Evolutionary conservation across 306 rosid species (phyloP).

Genomic region (Cucurbita argyrosperma): DNA sequence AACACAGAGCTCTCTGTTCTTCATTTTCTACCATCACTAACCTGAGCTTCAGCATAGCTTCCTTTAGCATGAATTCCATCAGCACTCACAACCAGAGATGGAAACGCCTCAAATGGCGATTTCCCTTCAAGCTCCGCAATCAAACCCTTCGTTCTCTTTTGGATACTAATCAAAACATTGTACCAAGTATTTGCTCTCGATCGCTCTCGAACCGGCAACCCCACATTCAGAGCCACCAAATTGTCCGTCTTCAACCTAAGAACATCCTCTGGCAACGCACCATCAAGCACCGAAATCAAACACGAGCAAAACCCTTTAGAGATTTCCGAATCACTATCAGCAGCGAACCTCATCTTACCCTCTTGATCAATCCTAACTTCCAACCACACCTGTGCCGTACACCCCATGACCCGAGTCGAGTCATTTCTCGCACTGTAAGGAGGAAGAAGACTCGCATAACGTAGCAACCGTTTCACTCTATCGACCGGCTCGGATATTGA

Average conservation of each 20-base stretch:
- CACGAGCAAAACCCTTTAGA: slow-evolving; percentile 67
- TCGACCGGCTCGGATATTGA: slow-evolving; percentile 46
- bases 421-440: slow-evolving; percentile 30
- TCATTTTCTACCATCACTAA: not conserved
- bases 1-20: not conserved
- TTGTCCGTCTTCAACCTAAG: slow-evolving; percentile 45
- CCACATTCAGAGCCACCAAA: slow-evolving; percentile 52
- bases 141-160: slow-evolving; percentile 62
- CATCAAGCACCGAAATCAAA: slow-evolving; percentile 58
- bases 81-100: slow-evolving; percentile 50
- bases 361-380: slow-evolving; percentile 34
- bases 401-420: slow-evolving; percentile 86
- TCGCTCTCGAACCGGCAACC: slow-evolving; percentile 34
- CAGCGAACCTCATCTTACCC: slow-evolving; percentile 51
- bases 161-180: slow-evolving; percentile 70
- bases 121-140: slow-evolving; percentile 53
- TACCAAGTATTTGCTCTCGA: slow-evolving; percentile 94
- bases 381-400: slow-evolving; percentile 87
- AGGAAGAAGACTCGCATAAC: slow-evolving; percentile 30
- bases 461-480: slow-evolving; percentile 44
- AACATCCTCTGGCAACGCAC: slow-evolving; percentile 56
- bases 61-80: slow-evolving; percentile 70
- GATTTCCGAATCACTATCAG: slow-evolving; percentile 90
- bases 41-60: slow-evolving; percentile 92
- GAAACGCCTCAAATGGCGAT: slow-evolving; percentile 50